Percentiles rank a stretch among this genome's conserved stretches.
Evolutionary conservation across 345 rosid genomes (phyloP).

Genomic region (Ceriops zippeliana): DNA sequence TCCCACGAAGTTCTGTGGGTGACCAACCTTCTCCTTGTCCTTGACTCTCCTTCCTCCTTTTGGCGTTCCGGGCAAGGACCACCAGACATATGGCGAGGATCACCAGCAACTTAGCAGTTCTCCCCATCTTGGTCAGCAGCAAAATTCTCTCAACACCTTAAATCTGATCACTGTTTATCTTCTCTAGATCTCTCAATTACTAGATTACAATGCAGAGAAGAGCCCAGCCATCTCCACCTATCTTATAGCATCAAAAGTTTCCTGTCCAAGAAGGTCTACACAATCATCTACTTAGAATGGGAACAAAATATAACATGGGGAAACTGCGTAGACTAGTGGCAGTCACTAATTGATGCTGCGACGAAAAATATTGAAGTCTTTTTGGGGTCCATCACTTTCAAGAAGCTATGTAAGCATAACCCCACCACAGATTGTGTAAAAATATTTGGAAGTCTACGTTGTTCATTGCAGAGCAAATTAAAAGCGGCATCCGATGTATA

Average conservation of each 20-base stretch:
- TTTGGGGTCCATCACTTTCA: not conserved
- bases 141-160: not conserved
- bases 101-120: constrained; percentile 8
- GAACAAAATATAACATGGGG: not conserved
- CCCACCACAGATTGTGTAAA: too few species aligned
- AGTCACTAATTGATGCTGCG: not conserved
- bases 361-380: not conserved
- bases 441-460: not conserved
- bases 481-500: not conserved
- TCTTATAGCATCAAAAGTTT: not conserved
- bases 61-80: constrained; percentile 9
- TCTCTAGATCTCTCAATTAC: not conserved
- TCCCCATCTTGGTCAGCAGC: not conserved
- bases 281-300: not conserved
- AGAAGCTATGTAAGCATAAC: not conserved
- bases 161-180: not conserved
- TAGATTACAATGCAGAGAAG: not conserved
- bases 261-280: not conserved
- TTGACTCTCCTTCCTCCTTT: constrained; percentile 27
- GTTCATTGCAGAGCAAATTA: not conserved
- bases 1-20: constrained; percentile 31
- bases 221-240: not conserved
- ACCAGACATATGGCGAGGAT: constrained; percentile 8
- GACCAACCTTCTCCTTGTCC: constrained; percentile 18
- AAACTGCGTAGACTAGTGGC: not conserved